phyloP scores from a whole-genome alignment of 2,329 filamentous ascomycete genomes.

The Plectosphaerella plurivora region DNA sequence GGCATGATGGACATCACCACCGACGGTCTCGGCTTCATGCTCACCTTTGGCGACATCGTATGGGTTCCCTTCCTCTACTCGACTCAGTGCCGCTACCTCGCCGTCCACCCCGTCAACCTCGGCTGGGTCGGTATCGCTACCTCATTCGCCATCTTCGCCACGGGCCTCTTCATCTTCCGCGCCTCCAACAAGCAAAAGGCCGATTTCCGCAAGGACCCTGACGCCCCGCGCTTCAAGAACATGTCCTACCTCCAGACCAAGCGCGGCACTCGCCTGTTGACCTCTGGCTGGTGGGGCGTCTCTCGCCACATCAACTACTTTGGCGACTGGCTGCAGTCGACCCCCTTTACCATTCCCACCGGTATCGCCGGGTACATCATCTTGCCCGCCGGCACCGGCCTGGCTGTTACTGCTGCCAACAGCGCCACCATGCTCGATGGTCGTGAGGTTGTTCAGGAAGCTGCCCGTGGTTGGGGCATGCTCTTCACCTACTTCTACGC shows the following conservation, averaged over 20 bases:
- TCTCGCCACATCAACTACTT: constrained; percentile 73
- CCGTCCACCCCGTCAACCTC: constrained; percentile 63
- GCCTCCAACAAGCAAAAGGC: constrained; percentile 72
- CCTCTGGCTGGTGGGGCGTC: constrained; percentile 69
- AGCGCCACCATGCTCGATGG: constrained; percentile 44
- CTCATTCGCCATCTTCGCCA: constrained; percentile 52
- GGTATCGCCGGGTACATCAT: constrained; percentile 62
- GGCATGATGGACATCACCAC: constrained; percentile 72
- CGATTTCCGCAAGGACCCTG: constrained; percentile 65
- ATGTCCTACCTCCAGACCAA: constrained; percentile 66
- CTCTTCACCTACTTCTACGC: constrained; percentile 82
- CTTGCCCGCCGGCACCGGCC: constrained; percentile 25
- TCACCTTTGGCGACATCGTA: constrained; percentile 66
- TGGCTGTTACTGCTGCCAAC: constrained; percentile 11
- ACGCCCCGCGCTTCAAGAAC: constrained; percentile 59
- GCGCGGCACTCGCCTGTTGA: constrained; percentile 60
- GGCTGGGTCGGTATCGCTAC: constrained; percentile 49
- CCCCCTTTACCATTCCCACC: constrained; percentile 67
- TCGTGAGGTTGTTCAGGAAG: constrained; percentile 57
- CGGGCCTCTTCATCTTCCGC: constrained; percentile 70
- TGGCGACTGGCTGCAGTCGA: constrained; percentile 71
- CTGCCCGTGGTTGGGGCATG: constrained; percentile 70
- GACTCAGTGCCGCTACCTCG: constrained; percentile 63
- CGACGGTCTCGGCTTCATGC: constrained; percentile 74
- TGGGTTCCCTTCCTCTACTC: constrained; percentile 72